phyloP scores from a whole-genome alignment of 2,329 filamentous ascomycete genomes.

The Colletotrichum sp. region DNA sequence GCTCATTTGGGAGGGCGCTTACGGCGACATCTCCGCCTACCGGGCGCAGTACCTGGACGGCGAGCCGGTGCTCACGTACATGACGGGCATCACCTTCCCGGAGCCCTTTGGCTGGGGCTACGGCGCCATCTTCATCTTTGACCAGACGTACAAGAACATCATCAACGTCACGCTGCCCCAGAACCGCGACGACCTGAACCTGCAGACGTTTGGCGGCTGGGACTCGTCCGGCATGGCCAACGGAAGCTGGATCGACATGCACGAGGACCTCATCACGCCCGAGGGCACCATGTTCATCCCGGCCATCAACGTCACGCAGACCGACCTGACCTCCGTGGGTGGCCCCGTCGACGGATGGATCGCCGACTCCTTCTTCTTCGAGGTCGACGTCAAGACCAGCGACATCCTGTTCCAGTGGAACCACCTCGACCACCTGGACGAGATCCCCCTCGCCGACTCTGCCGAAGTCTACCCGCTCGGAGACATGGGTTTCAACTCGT shows the following conservation, averaged over 20 bases:
- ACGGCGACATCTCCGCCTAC: slow-evolving; percentile 27
- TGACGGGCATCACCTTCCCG: slow-evolving; percentile 27
- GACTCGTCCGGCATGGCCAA: neutral
- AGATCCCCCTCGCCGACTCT: neutral
- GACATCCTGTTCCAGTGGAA: slow-evolving; percentile 46
- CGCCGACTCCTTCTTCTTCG: slow-evolving; percentile 41
- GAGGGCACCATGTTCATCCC: slow-evolving; percentile 44
- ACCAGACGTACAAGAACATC: slow-evolving; percentile 30
- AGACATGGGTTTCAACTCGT: slow-evolving; percentile 26
- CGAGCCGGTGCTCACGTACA: slow-evolving; percentile 32
- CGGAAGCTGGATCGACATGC: slow-evolving; percentile 28
- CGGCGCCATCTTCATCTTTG: slow-evolving; percentile 32
- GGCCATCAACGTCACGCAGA: slow-evolving; percentile 34
- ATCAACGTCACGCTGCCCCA: slow-evolving; percentile 1
- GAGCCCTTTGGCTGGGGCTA: slow-evolving; percentile 32
- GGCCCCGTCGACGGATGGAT: slow-evolving; percentile 29
- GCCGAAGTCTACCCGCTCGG: slow-evolving; percentile 21
- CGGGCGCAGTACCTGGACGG: slow-evolving; percentile 31
- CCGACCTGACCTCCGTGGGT: slow-evolving; percentile 27
- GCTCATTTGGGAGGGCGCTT: slow-evolving; percentile 28
- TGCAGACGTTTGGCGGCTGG: slow-evolving; percentile 4
- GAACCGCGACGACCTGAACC: neutral
- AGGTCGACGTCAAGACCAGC: slow-evolving; percentile 43
- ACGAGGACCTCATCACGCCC: slow-evolving; percentile 44
- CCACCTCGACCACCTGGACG: slow-evolving; percentile 33